These are phyloP conservation scores for Gamsiella multidivaricata DNA, from an alignment of 192 early-diverging fungal genomes.

Conservation along the genomic window DNA sequence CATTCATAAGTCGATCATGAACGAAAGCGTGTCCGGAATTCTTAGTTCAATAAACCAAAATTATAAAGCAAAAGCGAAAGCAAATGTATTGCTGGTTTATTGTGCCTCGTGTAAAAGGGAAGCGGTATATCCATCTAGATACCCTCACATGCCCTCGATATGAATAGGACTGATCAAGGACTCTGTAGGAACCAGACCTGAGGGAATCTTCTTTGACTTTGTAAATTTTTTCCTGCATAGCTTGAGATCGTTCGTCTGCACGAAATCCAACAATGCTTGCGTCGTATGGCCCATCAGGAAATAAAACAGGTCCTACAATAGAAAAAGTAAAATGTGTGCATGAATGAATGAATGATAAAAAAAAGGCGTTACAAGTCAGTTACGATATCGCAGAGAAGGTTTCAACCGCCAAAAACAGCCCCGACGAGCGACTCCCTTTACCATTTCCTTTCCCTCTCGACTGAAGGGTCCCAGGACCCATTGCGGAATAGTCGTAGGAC, in stretches of 20 bases:
- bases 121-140: not conserved
- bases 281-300: slow-evolving; percentile 62
- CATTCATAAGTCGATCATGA: slow-evolving; percentile 18
- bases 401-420: not conserved
- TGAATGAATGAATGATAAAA: not conserved
- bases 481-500: slow-evolving; percentile 50
- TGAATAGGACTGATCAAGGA: slow-evolving; percentile 53
- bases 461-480: slow-evolving; percentile 62
- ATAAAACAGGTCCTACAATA: slow-evolving; percentile 61
- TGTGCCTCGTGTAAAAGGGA: no score
- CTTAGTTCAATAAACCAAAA: not conserved
- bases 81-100: no score
- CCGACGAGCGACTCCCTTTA: not conserved
- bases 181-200: slow-evolving; percentile 54
- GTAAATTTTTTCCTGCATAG: slow-evolving; percentile 68
- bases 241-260: slow-evolving; percentile 62
- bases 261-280: slow-evolving; percentile 65
- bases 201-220: slow-evolving; percentile 64
- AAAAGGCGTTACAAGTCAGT: not conserved
- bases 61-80: no score
- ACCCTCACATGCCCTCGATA: slow-evolving; percentile 41
- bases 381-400: no score
- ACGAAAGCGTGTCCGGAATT: not conserved
- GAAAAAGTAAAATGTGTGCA: not conserved
- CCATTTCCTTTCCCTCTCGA: slow-evolving; percentile 67